Base-by-base conservation (phyloP, 345 rosid genomes). In the Eucalyptus pauciflora region DNA sequence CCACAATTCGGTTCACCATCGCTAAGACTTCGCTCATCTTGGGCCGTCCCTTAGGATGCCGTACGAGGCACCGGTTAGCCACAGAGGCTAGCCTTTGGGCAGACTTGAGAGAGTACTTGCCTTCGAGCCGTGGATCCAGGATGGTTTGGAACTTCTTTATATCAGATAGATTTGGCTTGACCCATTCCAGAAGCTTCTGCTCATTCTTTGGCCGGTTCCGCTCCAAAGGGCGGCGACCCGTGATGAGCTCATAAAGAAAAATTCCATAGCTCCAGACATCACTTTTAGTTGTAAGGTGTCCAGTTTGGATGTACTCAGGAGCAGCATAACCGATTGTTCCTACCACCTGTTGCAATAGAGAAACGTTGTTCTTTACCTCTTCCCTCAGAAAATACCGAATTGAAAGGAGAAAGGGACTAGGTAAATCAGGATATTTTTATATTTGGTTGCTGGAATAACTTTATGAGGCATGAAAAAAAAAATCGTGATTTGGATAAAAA, bases 241-340 rank as follows among this genome's bases (percentile, higher is more conserved):
- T 98, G 67, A 96, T 96, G 88, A 98, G 99, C 86, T 98, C 98
- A 9, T 96, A 98, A 3, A 96, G 94, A 90, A 96, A 98, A 81
- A 98, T 93, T 87, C 99, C 99, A 13, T 94, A 98, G 92, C 98
- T 93, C 99, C 98, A 98, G 24, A 96, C 97, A 64, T 96, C 99
- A 88, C 95, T 96, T 86, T 95, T 98, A 29, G 94, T 87, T 8
- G 99, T 96, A 64, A 98, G 97, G 58, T 93, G 98, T 49, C 99
- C 98, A 0, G 99, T 98, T 89, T 94, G 97, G 56, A 96, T 91
- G 91, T 96, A 96, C 88, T 96, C 99, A 1, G 99, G 99, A 4
- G 99, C 99, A 89, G 99, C 98, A 89, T 98, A 98, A 85, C 99
- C 99, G 29, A 96, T 96, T 13, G 99, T 98, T 86, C 99, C 99